phyloP scores from a whole-genome alignment of 768 basidiomycete genomes.

The Holtermannia corniformis region DNA sequence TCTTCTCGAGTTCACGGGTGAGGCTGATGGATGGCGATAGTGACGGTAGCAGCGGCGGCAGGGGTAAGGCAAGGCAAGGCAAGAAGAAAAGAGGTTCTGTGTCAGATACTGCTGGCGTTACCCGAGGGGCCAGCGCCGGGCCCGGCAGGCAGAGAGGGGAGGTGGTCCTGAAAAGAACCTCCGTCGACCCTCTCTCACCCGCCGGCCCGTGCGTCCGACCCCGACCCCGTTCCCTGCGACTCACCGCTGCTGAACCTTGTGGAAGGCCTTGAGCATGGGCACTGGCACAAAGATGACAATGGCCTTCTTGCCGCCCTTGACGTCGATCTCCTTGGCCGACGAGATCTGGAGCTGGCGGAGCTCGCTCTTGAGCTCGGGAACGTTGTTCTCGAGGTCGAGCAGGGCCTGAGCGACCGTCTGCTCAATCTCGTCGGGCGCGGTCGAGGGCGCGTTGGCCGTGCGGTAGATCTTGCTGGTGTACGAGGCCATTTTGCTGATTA shows the following conservation, averaged over 20 bases:
- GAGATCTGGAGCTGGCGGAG: slow-evolving; percentile 93
- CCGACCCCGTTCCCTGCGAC: slow-evolving; percentile 11
- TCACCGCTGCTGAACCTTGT: slow-evolving; percentile 92
- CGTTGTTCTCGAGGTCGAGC: slow-evolving; percentile 94
- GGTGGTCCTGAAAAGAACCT: slow-evolving; percentile 41
- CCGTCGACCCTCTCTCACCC: slow-evolving; percentile 32
- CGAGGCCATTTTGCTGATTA: slow-evolving; percentile 25
- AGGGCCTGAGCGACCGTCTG: slow-evolving; percentile 95
- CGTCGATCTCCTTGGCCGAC: slow-evolving; percentile 96
- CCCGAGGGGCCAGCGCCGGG: not conserved
- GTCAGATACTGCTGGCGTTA: slow-evolving; percentile 5
- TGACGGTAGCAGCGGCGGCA: slow-evolving; percentile 3
- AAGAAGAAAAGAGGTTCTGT: slow-evolving; percentile 9
- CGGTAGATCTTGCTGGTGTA: slow-evolving; percentile 69
- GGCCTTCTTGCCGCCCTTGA: slow-evolving; percentile 98
- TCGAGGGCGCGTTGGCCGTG: slow-evolving; percentile 87
- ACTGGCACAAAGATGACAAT: slow-evolving; percentile 97
- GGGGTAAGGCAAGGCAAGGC: not conserved
- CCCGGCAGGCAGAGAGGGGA: slow-evolving; percentile 24
- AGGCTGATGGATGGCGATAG: slow-evolving; percentile 51
- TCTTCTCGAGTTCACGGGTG: slow-evolving; percentile 98
- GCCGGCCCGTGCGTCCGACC: not conserved
- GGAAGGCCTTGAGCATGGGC: slow-evolving; percentile 95
- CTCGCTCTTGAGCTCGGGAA: slow-evolving; percentile 95
- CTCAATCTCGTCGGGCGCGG: slow-evolving; percentile 86